Conservation (phyloP, 768 basidiomycete species). For the Galerina sulciceps region DNA sequence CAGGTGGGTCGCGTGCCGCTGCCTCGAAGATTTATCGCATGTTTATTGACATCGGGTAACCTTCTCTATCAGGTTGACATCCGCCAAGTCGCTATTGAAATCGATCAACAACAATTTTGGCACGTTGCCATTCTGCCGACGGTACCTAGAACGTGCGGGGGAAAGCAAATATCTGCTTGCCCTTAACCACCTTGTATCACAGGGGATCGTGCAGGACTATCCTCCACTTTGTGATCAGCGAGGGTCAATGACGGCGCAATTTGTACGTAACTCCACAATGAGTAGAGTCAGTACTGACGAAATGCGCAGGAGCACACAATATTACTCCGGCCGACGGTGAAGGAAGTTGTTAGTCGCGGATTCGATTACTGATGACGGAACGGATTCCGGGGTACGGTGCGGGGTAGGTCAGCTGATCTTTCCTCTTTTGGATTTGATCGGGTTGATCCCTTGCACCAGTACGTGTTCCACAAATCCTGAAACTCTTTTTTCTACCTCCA, state of each 20-base stretch:
- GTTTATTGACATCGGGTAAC: slow-evolving; percentile 1
- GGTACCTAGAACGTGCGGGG: slow-evolving; percentile 91
- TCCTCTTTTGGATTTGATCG: slow-evolving; percentile 20
- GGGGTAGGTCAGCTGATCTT: slow-evolving; percentile 28
- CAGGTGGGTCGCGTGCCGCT: slow-evolving; percentile 50
- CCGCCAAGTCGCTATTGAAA: slow-evolving; percentile 84
- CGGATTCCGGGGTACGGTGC: slow-evolving; percentile 21
- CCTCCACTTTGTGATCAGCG: slow-evolving; percentile 87
- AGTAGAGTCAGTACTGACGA: neutral
- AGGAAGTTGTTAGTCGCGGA: slow-evolving; percentile 84
- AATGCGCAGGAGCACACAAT: slow-evolving; percentile 79
- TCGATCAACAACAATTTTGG: slow-evolving; percentile 93
- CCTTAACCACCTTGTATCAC: slow-evolving; percentile 87
- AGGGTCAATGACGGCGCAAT: slow-evolving; percentile 94
- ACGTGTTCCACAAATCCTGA: slow-evolving; percentile 25
- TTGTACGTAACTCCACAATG: slow-evolving; percentile 46
- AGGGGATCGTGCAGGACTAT: slow-evolving; percentile 90
- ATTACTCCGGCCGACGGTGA: slow-evolving; percentile 79
- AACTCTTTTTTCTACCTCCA: slow-evolving; percentile 24
- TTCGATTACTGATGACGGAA: slow-evolving; percentile 68
- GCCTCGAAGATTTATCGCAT: neutral
- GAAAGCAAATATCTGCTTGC: slow-evolving; percentile 94
- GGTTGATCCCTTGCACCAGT: slow-evolving; percentile 2
- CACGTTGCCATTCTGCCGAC: slow-evolving; percentile 92
- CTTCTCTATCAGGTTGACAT: slow-evolving; percentile 59